Conservation (phyloP, 768 basidiomycete species). For the Heimioporus sp. region DNA sequence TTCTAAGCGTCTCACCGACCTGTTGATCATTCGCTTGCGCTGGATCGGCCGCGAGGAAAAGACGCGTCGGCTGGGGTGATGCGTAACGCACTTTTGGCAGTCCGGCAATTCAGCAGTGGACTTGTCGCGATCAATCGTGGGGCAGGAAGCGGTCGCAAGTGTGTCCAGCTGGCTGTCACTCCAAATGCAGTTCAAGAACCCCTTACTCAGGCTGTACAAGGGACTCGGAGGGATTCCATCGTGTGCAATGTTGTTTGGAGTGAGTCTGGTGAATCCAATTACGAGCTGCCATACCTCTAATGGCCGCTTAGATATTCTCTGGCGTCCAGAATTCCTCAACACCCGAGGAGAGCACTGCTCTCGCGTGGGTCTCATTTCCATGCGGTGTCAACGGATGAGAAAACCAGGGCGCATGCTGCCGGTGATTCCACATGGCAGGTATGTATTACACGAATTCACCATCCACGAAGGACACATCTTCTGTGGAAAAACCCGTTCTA, state of each 20-base stretch:
- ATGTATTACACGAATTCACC: conserved; percentile 1
- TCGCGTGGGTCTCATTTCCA: conserved; percentile 30
- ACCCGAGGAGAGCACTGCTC: conserved; percentile 39
- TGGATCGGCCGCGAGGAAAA: conserved; percentile 37
- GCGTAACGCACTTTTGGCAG: conserved; percentile 37
- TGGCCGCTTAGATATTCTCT: conserved; percentile 39
- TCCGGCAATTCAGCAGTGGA: conserved; percentile 41
- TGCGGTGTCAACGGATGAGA: conserved; percentile 23
- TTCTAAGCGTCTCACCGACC: conserved; percentile 41
- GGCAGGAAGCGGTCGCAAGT: conserved; percentile 19
- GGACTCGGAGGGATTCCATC: conserved; percentile 22
- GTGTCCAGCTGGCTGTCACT: conserved; percentile 36
- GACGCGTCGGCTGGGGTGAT: conserved; percentile 40
- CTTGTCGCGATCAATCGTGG: conserved; percentile 34
- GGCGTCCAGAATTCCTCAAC: conserved; percentile 38
- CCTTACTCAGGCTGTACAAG: conserved; percentile 30
- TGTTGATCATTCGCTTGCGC: conserved; percentile 39
- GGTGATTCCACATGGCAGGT: conserved; percentile 32
- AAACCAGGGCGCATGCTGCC: conserved; percentile 33
- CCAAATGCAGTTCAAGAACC: conserved; percentile 34
- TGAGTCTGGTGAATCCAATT: conserved; percentile 29
- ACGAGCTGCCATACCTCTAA: conserved; percentile 21
- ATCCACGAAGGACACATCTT: conserved; percentile 34
- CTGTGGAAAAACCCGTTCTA: conserved; percentile 35
- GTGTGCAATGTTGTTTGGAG: neutral